Conservation (phyloP, 2,329 filamentous ascomycete species). For the Pyrenophora tritici-repentis region DNA sequence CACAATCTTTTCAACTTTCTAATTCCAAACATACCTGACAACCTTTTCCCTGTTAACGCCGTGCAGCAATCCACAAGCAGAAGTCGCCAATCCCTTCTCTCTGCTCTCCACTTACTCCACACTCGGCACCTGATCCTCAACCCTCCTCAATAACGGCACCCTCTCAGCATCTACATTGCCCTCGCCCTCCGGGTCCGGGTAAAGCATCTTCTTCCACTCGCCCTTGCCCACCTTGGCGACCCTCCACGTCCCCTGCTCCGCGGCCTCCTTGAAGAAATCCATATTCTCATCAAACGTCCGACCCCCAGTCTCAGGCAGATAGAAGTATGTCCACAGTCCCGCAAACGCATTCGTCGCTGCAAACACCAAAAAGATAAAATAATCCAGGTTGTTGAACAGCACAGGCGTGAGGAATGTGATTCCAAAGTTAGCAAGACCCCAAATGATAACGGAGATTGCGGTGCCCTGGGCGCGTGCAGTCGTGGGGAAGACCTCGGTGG, state of each 20-base stretch:
- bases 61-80: too few relatives aligned
- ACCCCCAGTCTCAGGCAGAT: slow-evolving; percentile 61
- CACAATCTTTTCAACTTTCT: too few relatives aligned
- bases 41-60: too few relatives aligned
- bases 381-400: slow-evolving; percentile 64
- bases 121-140: slow-evolving; percentile 51
- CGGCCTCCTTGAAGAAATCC: slow-evolving; percentile 61
- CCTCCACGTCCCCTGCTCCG: slow-evolving; percentile 58
- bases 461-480: slow-evolving; percentile 61
- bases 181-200: slow-evolving; percentile 43
- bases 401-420: slow-evolving; percentile 63
- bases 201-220: slow-evolving; percentile 55
- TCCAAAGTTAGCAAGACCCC: slow-evolving; percentile 63
- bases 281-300: slow-evolving; percentile 66
- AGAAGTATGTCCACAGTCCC: slow-evolving; percentile 60
- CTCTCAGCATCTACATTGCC: slow-evolving; percentile 50
- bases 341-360: slow-evolving; percentile 60
- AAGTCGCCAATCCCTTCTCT: too few relatives aligned
- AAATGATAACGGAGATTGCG: slow-evolving; percentile 60
- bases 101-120: slow-evolving; percentile 18
- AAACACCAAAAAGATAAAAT: slow-evolving; percentile 63
- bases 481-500: slow-evolving; percentile 63
- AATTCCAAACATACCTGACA: too few relatives aligned
- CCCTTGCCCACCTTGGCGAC: slow-evolving; percentile 60
- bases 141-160: slow-evolving; percentile 51